A percentile compares a stretch with the other conserved stretches of the same genome.
phyloP scores from a whole-genome alignment of 208 protist genomes.

The Crithidia bombi region DNA sequence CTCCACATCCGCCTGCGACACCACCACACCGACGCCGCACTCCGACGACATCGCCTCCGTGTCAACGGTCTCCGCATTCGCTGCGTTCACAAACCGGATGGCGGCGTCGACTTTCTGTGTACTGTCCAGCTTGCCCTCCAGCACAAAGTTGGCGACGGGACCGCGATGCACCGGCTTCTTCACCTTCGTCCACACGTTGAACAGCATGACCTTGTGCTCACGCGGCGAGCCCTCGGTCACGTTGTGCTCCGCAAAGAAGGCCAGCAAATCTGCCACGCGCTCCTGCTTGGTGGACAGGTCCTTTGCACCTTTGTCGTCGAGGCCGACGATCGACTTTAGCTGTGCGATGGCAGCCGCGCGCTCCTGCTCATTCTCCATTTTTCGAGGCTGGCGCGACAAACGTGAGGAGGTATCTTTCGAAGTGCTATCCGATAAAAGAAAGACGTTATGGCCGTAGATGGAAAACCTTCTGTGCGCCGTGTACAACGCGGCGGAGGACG shows the following conservation, averaged over 20 bases:
- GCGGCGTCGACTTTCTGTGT: slow-evolving; percentile 90
- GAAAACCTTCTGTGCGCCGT: slow-evolving; percentile 11
- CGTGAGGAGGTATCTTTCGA: background rate
- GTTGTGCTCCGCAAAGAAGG: slow-evolving; percentile 67
- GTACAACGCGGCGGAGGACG: background rate
- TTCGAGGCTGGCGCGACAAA: background rate
- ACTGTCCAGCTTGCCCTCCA: slow-evolving; percentile 65
- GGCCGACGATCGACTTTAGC: slow-evolving; percentile 81
- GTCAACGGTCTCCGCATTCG: slow-evolving; percentile 51
- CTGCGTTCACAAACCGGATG: slow-evolving; percentile 72
- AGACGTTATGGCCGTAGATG: background rate
- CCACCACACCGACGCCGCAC: slow-evolving; percentile 80
- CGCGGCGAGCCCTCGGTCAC: slow-evolving; percentile 57
- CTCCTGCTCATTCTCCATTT: slow-evolving; percentile 34
- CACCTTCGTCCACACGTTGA: slow-evolving; percentile 86
- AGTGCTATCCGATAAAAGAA: background rate
- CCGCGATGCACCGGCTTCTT: slow-evolving; percentile 76
- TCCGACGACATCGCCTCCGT: slow-evolving; percentile 53
- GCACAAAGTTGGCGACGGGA: slow-evolving; percentile 62
- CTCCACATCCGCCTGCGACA: slow-evolving; percentile 54
- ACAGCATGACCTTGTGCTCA: slow-evolving; percentile 89
- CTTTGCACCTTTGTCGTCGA: slow-evolving; percentile 89
- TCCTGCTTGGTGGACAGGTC: slow-evolving; percentile 88
- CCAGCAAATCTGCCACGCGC: slow-evolving; percentile 81
- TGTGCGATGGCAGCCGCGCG: slow-evolving; percentile 39